Percentiles rank a stretch among this genome's conserved stretches.
Conservation (phyloP, 768 basidiomycete genomes). For the Trametes coccinea region DNA sequence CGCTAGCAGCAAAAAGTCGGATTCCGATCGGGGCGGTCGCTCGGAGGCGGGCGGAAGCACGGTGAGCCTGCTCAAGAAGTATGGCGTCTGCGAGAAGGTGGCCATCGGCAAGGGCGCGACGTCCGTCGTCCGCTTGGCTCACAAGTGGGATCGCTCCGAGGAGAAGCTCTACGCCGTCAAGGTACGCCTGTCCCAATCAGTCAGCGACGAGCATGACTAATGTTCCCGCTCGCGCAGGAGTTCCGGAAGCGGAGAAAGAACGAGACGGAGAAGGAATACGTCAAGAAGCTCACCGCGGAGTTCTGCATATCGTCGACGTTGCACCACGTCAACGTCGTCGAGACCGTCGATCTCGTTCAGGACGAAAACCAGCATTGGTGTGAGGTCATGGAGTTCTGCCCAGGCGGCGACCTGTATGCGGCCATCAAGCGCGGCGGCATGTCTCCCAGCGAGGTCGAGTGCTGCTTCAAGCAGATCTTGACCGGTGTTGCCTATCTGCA, state of each 20-base stretch:
- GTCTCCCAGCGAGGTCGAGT: conserved; percentile 91
- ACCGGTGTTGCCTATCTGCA: conserved; percentile 89
- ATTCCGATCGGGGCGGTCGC: conserved; percentile 54
- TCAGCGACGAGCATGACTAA: conserved; percentile 1
- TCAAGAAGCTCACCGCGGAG: conserved; percentile 99
- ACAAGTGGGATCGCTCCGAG: conserved; percentile 97
- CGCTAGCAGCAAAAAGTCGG: conserved; percentile 62
- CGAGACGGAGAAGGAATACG: conserved; percentile 98
- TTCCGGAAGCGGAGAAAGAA: conserved; percentile 98
- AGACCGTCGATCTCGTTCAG: conserved; percentile 99
- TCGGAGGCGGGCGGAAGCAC: conserved; percentile 53
- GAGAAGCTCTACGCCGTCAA: conserved; percentile 99
- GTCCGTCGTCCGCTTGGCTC: conserved; percentile 91
- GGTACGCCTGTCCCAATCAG: conserved; percentile 47
- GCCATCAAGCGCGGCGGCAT: conserved; percentile 98
- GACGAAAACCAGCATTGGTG: conserved; percentile 97
- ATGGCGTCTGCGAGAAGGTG: conserved; percentile 94
- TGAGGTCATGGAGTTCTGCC: conserved; percentile 99
- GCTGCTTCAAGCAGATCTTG: conserved; percentile 96
- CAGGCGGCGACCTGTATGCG: conserved; percentile 96
- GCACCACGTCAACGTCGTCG: conserved; percentile 92
- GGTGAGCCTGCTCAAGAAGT: conserved; percentile 77
- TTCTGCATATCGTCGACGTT: conserved; percentile 98
- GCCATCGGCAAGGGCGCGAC: conserved; percentile 99
- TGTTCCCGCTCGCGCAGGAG: conserved; percentile 55